These are phyloP conservation scores for Candida sonorensis DNA, from an alignment of 805 yeast species.

Conservation along the genomic window DNA sequence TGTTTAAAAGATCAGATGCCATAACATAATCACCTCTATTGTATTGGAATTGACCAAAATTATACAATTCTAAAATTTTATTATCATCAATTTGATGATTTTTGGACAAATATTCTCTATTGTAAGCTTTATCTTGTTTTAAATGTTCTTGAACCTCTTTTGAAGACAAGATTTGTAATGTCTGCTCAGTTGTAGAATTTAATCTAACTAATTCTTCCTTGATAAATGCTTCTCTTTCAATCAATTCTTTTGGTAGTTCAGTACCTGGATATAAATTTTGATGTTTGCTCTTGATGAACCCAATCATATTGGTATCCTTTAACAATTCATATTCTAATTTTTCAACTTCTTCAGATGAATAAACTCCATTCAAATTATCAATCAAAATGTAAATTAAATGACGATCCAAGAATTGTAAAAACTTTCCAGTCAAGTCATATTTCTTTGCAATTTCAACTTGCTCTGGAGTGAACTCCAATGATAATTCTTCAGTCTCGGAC, in stretches of 20 bases:
- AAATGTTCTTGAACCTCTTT: conserved; percentile 46
- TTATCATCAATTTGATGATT: conserved; percentile 41
- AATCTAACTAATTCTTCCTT: conserved; percentile 31
- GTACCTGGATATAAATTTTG: conserved; percentile 32
- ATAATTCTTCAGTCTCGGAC: too few species aligned
- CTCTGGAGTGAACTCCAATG: conserved; percentile 15
- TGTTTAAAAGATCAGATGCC: conserved; percentile 52
- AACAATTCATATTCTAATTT: conserved; percentile 45
- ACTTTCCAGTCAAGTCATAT: conserved; percentile 47
- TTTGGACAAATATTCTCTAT: conserved; percentile 38
- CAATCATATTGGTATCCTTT: conserved; percentile 51
- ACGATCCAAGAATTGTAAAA: conserved; percentile 55
- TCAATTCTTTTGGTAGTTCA: conserved; percentile 34
- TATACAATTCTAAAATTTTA: conserved; percentile 44
- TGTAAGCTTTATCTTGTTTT: conserved; percentile 49
- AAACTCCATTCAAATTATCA: conserved; percentile 38
- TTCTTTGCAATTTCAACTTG: conserved; percentile 38
- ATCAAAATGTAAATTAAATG: conserved; percentile 50
- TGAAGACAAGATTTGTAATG: conserved; percentile 38
- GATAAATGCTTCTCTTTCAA: conserved; percentile 33
- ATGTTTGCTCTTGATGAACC: conserved; percentile 41
- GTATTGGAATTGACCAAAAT: conserved; percentile 56
- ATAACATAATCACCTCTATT: conserved; percentile 55
- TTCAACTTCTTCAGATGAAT: conserved; percentile 33
- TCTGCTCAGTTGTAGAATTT: conserved; percentile 37